Evolutionary conservation across 2,329 filamentous ascomycete species (phyloP).

Genomic region (Microascus cirrosus): DNA sequence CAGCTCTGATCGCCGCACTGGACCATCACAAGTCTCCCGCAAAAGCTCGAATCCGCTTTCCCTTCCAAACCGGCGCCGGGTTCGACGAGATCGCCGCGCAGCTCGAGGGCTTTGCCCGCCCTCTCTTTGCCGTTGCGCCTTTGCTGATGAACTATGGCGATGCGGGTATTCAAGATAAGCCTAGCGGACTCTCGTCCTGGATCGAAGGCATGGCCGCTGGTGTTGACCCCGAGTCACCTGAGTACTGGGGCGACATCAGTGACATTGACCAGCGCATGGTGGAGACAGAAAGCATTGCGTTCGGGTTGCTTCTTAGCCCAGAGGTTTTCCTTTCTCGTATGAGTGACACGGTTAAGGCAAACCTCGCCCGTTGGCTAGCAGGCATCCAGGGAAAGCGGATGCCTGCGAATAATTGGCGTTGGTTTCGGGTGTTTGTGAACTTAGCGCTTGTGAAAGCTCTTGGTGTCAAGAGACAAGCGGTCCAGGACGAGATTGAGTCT

Average conservation of each 20-base stretch:
- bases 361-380: conserved; percentile 27
- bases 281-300: conserved; percentile 38
- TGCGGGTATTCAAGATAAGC: not conserved
- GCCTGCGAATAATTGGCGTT: conserved; percentile 38
- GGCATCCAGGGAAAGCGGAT: conserved; percentile 31
- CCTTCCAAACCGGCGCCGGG: conserved; percentile 23
- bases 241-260: conserved; percentile 35
- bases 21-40: conserved; percentile 18
- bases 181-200: conserved; percentile 14
- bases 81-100: conserved; percentile 33
- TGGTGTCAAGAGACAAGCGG: conserved; percentile 19
- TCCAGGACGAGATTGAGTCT: conserved; percentile 22
- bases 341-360: conserved; percentile 15
- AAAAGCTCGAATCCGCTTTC: conserved; percentile 22
- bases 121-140: conserved; percentile 21
- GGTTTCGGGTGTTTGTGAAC: conserved; percentile 40
- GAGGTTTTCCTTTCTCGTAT: conserved; percentile 19
- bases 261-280: conserved; percentile 41
- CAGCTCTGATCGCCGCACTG: conserved; percentile 21
- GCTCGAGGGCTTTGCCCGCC: conserved; percentile 31
- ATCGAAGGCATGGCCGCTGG: conserved; percentile 17
- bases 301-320: conserved; percentile 32
- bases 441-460: conserved; percentile 30
- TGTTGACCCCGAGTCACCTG: conserved; percentile 17
- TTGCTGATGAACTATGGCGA: conserved; percentile 30